Evolutionary conservation across 1,139 yeast genomes (phyloP), one percentile per base, ranked within the genome.

Genomic region (Candida smagusa): DNA sequence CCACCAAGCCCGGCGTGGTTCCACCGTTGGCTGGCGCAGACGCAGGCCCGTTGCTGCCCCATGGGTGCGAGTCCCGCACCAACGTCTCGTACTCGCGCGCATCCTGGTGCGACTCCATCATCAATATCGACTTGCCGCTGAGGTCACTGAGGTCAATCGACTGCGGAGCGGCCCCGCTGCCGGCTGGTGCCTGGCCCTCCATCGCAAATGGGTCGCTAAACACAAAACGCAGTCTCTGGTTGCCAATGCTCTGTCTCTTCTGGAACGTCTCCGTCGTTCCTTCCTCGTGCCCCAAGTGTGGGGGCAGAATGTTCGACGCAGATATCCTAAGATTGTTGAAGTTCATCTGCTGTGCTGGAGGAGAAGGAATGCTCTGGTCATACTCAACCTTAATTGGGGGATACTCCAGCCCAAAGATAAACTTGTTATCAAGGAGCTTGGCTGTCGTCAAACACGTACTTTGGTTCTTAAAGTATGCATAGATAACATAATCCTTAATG

Each of bases 371-470:
- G 13, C 19, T 22, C 47, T 29, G 55, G 40, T 72, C 70, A 40
- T 69, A 65, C 42, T 81, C 85, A 34, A 79, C 77, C 37, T 66
- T 67, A 26, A 81, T 63, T 12, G 79, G 83, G 52, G 65, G 71
- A 37, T 60, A 71, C 13, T 71, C 74, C 38, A 74, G 68, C 29
- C 88, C 95, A 67, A 79, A 87, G 26, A 82, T 68, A 61, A 54
- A 75, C 53, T 67, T 83, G 50, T 63, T 82, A 63, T 84, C 88
- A 35, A 89, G 68, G 21, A 81, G 62, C 43, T 79, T 76, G n/a
- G 81, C 81, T 28, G 88, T 87, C 12, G 83, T 79, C 28, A 81
- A 67, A 35, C 94, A 92, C 30, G 87, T 72, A 44, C 75, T 73
- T 34, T 76, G 56, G 35, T 82, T 75, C 47, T 73, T 76, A 63